Evolutionary conservation across 208 protist species (phyloP), one percentile per base, ranked within the genome.

Genomic region (Acanthamoeba castellanii): DNA sequence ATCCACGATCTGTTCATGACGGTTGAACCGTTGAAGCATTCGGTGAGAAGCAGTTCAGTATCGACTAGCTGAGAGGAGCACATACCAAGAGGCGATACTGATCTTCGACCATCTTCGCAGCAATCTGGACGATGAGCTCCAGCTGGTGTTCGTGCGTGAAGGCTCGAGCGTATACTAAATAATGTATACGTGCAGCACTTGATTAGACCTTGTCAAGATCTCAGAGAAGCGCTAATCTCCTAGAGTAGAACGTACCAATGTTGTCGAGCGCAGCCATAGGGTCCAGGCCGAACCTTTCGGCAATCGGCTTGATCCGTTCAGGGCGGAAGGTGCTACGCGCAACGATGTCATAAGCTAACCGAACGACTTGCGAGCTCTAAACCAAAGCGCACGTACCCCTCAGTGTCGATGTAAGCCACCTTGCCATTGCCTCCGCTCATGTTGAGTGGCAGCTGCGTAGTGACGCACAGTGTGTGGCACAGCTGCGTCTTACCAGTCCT

Each of bases 401-500:
- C 99, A 2, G 99, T 99, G 97, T 99, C 99, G 45, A 99, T 98
- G 96, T 99, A 99, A 22, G 99, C 96, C 50, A 98, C 98, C 85
- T 98, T 98, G 3, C 95, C 96, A 68, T 95, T 96, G 57, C 95
- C 95, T 32, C 95, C 95, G 55, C 98, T 98, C 97, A 98, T 98
- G 57, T 96, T 97, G 18, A 93, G 30, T 22, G 99, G 99, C 61
- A 99, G 97, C 97, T 99, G 99, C 57, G 97, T 98, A 14, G 99
- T 99, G 6, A 99, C 99, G 94, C 98, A 99, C 14, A 99, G 97
- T 9, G 99, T 99, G 96, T 99, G 99, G 55, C 98, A 99, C 20
- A 99, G 97, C 97, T 99, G 99, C 16, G 99, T 99, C 95, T 99
- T 99, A 64, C 99, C 99, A n/a, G 99, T 99, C 64, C 99, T 97